A percentile compares a stretch with the other conserved stretches of the same genome.
phyloP scores from a whole-genome alignment of 2,329 filamentous ascomycete genomes.

The Fusarium buxicola region DNA sequence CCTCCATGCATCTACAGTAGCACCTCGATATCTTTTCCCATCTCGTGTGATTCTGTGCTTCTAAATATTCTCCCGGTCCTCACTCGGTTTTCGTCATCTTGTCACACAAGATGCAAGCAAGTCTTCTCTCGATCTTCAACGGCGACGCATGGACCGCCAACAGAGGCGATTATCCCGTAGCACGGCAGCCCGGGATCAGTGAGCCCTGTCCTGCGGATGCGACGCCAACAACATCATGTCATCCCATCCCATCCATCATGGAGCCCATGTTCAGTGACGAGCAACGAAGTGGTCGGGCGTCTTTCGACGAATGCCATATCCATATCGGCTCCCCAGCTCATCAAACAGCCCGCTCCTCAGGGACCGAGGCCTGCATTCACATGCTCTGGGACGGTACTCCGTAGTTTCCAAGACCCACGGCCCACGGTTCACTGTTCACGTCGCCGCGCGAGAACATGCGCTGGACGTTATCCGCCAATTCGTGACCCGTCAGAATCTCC shows the following conservation, averaged over 20 bases:
- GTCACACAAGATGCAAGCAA: neutral
- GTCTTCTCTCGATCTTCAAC: conserved; percentile 2
- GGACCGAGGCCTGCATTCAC: conserved; percentile 26
- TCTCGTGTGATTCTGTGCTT: neutral
- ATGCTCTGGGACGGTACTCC: no score
- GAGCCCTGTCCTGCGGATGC: conserved; percentile 6
- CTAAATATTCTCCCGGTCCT: neutral
- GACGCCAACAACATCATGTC: conserved; percentile 15
- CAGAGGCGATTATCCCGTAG: conserved; percentile 9
- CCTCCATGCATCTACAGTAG: neutral
- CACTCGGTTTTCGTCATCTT: neutral
- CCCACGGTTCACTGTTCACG: conserved; percentile 26
- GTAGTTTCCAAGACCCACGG: neutral
- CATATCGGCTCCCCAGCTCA: conserved; percentile 29
- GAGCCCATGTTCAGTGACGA: conserved; percentile 3
- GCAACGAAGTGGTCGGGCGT: neutral
- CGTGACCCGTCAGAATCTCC: conserved; percentile 6
- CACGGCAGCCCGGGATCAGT: conserved; percentile 11
- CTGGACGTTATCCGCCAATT: conserved; percentile 1
- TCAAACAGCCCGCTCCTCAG: conserved; percentile 23
- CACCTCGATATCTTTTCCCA: neutral
- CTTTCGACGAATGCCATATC: conserved; percentile 15
- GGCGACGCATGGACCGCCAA: conserved; percentile 8
- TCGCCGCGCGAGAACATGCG: neutral
- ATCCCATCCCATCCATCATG: neutral